These are phyloP conservation scores for Cryptococcus hybrid DNA, from an alignment of 1,284 basidiomycete species.

Conservation along the genomic window DNA sequence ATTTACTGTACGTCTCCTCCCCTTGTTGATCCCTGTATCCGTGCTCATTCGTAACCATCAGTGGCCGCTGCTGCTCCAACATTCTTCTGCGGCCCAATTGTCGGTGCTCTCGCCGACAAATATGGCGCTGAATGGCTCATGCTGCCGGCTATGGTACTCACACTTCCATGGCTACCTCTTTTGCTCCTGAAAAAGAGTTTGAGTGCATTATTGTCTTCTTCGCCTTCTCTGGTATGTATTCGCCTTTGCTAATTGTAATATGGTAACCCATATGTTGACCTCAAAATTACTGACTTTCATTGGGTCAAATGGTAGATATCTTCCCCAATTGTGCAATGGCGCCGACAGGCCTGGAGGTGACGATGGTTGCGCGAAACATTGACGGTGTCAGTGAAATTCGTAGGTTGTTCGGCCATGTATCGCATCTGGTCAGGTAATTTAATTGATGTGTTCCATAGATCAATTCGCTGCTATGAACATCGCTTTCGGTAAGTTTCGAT, in stretches of 20 bases:
- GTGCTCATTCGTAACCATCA: background rate
- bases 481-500: slow-evolving; percentile 28
- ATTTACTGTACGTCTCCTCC: slow-evolving; percentile 54
- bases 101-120: slow-evolving; percentile 63
- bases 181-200: slow-evolving; percentile 58
- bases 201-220: slow-evolving; percentile 55
- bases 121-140: slow-evolving; percentile 62
- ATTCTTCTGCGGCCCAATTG: slow-evolving; percentile 58
- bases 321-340: slow-evolving; percentile 19
- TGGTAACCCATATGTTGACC: background rate
- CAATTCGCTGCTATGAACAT: slow-evolving; percentile 42
- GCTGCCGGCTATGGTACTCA: slow-evolving; percentile 55
- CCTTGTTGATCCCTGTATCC: background rate
- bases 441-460: slow-evolving; percentile 1
- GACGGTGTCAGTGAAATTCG: slow-evolving; percentile 43
- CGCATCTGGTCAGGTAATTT: too few relatives aligned
- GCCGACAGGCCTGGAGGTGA: slow-evolving; percentile 28
- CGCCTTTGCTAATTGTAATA: background rate
- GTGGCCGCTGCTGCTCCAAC: slow-evolving; percentile 63
- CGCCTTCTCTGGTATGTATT: slow-evolving; percentile 12
- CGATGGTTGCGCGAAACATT: slow-evolving; percentile 24
- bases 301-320: slow-evolving; percentile 8
- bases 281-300: background rate
- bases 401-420: background rate
- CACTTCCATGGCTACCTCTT: slow-evolving; percentile 66